phyloP scores from a whole-genome alignment of 768 basidiomycete species.

The Brasilioporus rufonigricans region DNA sequence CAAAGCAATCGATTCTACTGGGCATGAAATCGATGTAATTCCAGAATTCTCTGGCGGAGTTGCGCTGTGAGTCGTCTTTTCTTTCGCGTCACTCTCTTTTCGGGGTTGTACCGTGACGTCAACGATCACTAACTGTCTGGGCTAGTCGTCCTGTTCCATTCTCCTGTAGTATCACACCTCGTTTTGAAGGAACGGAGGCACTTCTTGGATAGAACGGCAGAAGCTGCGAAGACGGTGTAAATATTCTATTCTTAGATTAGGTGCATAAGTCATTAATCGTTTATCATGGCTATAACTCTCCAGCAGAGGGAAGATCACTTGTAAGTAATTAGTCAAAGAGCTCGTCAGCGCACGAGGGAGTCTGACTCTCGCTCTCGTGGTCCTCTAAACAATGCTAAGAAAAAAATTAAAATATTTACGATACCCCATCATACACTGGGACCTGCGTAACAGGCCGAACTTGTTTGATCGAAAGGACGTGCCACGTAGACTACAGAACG shows the following conservation, averaged over 20 bases:
- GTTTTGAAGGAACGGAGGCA: slow-evolving; percentile 6
- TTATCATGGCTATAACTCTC: too few species aligned
- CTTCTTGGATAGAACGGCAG: background rate
- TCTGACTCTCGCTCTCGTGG: too few species aligned
- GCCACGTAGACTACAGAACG: background rate
- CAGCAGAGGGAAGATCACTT: too few species aligned
- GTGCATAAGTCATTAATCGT: background rate
- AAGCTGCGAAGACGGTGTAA: too few species aligned
- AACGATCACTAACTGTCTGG: background rate
- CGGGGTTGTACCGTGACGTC: too few species aligned
- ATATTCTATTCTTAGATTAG: too few species aligned
- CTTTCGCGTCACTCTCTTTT: background rate
- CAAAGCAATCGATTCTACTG: slow-evolving; percentile 21
- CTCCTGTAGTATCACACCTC: slow-evolving; percentile 19
- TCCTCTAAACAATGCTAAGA: too few species aligned
- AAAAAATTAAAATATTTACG: too few species aligned
- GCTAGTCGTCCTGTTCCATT: slow-evolving; percentile 18
- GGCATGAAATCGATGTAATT: slow-evolving; percentile 22
- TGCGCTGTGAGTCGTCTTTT: slow-evolving; percentile 7
- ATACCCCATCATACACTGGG: background rate
- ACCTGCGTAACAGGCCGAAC: too few species aligned
- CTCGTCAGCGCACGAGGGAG: too few species aligned
- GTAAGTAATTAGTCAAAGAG: too few species aligned
- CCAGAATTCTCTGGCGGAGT: slow-evolving; percentile 9
- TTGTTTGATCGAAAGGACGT: background rate